A percentile compares a stretch with the other conserved stretches of the same genome.
Conservation (phyloP, 2,329 filamentous ascomycete genomes). For the Colletotrichum sojae region DNA sequence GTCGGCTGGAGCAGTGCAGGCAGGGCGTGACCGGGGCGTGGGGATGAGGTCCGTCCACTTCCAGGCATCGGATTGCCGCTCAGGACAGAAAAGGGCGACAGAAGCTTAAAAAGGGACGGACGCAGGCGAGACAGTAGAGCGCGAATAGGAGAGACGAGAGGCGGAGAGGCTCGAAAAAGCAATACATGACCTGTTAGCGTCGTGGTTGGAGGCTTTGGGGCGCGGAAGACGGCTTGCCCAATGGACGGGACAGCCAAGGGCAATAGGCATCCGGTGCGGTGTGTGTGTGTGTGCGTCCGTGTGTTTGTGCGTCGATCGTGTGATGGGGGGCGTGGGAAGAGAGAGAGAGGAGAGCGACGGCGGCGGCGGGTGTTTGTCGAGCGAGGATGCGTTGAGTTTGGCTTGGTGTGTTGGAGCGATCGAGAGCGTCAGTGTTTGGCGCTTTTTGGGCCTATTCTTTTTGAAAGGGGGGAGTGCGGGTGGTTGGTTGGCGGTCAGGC, state of each 20-base stretch:
- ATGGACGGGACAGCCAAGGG: slow-evolving; percentile 20
- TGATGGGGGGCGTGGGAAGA: slow-evolving; percentile 33
- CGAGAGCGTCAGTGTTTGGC: slow-evolving; percentile 17
- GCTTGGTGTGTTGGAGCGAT: slow-evolving; percentile 15
- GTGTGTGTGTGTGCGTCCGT: slow-evolving; percentile 38
- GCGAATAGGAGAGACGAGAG: slow-evolving; percentile 34
- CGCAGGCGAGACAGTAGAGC: slow-evolving; percentile 38
- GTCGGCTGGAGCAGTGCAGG: background rate
- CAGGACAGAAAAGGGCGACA: slow-evolving; percentile 40
- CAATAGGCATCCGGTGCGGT: slow-evolving; percentile 32
- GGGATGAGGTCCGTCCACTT: slow-evolving; percentile 31
- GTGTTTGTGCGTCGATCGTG: slow-evolving; percentile 39
- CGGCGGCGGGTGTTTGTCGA: slow-evolving; percentile 27
- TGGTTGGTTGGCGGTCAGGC: slow-evolving; percentile 21
- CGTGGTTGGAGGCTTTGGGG: slow-evolving; percentile 38
- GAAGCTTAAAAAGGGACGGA: slow-evolving; percentile 40
- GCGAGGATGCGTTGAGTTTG: slow-evolving; percentile 27
- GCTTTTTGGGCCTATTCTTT: background rate
- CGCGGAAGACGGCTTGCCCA: slow-evolving; percentile 29
- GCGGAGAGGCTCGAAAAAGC: slow-evolving; percentile 36
- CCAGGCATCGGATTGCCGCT: slow-evolving; percentile 30
- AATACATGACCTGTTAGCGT: slow-evolving; percentile 33
- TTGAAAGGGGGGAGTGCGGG: slow-evolving; percentile 5
- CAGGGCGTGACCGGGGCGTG: slow-evolving; percentile 13
- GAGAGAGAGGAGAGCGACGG: background rate